These are phyloP conservation scores for Zoysia matrella DNA, from an alignment of 202 grass and related monocot genomes.

Conservation along the genomic window DNA sequence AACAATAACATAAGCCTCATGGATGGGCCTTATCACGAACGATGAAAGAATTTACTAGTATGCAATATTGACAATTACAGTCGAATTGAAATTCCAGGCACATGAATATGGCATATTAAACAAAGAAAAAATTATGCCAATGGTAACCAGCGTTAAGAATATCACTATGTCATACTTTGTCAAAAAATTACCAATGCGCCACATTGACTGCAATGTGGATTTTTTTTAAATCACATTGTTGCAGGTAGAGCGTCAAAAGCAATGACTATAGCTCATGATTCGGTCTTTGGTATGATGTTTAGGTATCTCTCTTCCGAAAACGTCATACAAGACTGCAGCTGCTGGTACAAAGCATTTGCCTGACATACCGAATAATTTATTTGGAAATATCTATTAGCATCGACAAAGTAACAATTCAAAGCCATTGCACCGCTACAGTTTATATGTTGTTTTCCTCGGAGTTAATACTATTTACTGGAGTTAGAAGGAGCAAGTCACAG, in stretches of 20 bases:
- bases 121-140: not conserved
- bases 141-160: not conserved
- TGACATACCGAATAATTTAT: not conserved
- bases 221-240: not conserved
- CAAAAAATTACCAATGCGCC: not conserved
- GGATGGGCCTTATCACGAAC: not conserved
- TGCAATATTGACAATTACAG: constrained; percentile 1
- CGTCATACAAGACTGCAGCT: not conserved
- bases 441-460: not conserved
- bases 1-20: not conserved
- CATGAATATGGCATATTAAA: not conserved
- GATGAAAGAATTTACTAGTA: not conserved
- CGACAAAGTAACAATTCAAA: not conserved
- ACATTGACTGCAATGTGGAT: not conserved
- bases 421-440: not conserved
- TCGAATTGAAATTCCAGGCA: not conserved
- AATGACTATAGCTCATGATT: not conserved
- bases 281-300: not conserved
- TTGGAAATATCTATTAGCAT: not conserved
- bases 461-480: not conserved
- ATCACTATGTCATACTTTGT: not conserved
- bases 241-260: not conserved
- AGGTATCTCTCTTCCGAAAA: constrained; percentile 1
- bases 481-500: not conserved
- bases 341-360: not conserved